Conservation (phyloP, 1,139 yeast genomes). For the Kodamaea ohmeri region DNA sequence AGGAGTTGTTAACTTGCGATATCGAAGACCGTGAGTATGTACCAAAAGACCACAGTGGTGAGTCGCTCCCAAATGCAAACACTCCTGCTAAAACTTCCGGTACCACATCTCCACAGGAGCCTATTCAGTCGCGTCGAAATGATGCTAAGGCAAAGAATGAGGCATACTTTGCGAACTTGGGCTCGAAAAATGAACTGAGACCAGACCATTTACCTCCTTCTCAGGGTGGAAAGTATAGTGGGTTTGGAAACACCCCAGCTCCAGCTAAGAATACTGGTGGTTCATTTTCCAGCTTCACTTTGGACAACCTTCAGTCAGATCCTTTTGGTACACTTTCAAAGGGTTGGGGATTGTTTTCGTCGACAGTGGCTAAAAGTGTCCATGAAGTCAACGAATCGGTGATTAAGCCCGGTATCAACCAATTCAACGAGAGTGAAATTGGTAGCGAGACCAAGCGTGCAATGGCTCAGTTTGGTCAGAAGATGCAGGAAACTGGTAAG, state of each 20-base stretch:
- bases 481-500: constrained; percentile 83
- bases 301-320: constrained; percentile 78
- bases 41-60: constrained; percentile 61
- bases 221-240: constrained; percentile 90
- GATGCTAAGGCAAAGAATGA: constrained; percentile 64
- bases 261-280: constrained; percentile 36
- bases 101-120: constrained; percentile 24
- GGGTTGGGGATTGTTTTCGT: constrained; percentile 93
- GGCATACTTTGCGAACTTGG: constrained; percentile 76
- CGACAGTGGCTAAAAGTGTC: constrained; percentile 77
- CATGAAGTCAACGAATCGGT: constrained; percentile 84
- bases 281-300: constrained; percentile 53
- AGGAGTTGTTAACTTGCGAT: constrained; percentile 70
- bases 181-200: constrained; percentile 66
- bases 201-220: constrained; percentile 86
- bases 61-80: constrained; percentile 36
- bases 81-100: constrained; percentile 12
- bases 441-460: constrained; percentile 83
- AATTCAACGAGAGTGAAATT: constrained; percentile 76
- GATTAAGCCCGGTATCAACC: constrained; percentile 83
- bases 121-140: constrained; percentile 42
- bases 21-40: constrained; percentile 73
- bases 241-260: constrained; percentile 82
- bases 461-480: constrained; percentile 93
- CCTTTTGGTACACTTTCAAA: constrained; percentile 85